phyloP scores from a whole-genome alignment of 192 early-diverging fungal species.

The Gamsiella multidivaricata region DNA sequence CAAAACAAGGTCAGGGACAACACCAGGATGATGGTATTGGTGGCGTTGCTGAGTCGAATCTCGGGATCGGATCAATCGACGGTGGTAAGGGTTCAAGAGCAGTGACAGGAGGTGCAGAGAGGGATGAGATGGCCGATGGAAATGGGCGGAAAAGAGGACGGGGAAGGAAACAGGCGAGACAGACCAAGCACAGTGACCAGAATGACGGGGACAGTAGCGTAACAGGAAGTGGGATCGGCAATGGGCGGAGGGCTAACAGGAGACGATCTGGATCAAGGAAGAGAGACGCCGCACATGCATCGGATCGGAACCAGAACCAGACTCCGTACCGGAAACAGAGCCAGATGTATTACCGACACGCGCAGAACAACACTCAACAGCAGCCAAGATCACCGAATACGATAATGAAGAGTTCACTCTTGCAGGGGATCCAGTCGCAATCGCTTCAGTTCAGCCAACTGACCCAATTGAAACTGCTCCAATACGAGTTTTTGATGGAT shows the following conservation, averaged over 20 bases:
- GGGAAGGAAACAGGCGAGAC: background rate
- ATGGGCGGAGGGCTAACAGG: background rate
- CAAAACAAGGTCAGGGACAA: background rate
- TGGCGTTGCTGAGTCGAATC: background rate
- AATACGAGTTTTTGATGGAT: constrained; percentile 27
- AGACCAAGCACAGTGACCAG: background rate
- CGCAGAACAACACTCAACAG: constrained; percentile 5
- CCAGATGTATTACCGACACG: background rate
- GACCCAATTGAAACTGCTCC: constrained; percentile 19
- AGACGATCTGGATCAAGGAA: background rate
- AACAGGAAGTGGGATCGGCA: background rate
- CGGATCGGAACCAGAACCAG: background rate
- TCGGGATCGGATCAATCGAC: background rate
- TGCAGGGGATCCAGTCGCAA: constrained; percentile 16
- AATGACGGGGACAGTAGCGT: background rate
- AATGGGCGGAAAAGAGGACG: background rate
- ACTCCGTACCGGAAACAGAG: background rate
- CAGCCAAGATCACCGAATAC: background rate
- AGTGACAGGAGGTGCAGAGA: background rate
- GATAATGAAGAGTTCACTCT: constrained; percentile 14
- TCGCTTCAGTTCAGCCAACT: constrained; percentile 6
- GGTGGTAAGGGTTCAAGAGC: background rate
- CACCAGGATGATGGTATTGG: no score
- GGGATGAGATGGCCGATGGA: background rate
- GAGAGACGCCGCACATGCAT: background rate